These are phyloP conservation scores for Chaetoceros tenuissimus DNA, from an alignment of 108 stramenopile genomes.

Conservation along the genomic window DNA sequence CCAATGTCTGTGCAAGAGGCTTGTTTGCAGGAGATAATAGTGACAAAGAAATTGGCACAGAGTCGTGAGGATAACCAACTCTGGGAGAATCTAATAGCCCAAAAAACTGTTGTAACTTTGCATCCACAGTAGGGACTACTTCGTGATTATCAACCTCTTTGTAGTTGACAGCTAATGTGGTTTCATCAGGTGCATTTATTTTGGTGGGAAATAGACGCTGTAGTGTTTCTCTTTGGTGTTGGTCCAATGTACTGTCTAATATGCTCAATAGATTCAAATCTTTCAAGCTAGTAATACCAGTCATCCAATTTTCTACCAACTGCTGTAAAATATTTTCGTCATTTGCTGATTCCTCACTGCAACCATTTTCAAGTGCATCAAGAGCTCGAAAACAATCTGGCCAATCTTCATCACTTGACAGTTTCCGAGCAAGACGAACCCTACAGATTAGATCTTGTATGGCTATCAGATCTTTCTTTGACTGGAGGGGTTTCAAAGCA, in stretches of 20 bases:
- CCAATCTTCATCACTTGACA: constrained; percentile 16
- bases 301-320: constrained; percentile 49
- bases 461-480: constrained; percentile 16
- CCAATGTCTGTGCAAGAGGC: constrained; percentile 36
- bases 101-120: constrained; percentile 66
- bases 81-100: constrained; percentile 24
- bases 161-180: constrained; percentile 34
- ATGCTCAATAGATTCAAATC: constrained; percentile 30
- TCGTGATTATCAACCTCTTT: constrained; percentile 10
- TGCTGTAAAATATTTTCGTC: constrained; percentile 21
- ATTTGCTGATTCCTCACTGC: constrained; percentile 1
- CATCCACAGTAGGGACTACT: constrained; percentile 35
- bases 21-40: constrained; percentile 47
- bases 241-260: constrained; percentile 15
- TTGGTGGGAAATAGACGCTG: constrained; percentile 21
- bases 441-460: constrained; percentile 29
- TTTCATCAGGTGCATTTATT: constrained; percentile 48
- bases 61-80: constrained; percentile 25
- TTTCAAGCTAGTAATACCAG: constrained; percentile 30
- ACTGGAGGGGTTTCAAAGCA: constrained; percentile 23
- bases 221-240: constrained; percentile 12
- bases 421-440: constrained; percentile 19
- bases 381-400: constrained; percentile 30
- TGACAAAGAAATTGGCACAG: constrained; percentile 29
- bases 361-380: constrained; percentile 18